phyloP scores from a whole-genome alignment of 2,329 filamentous ascomycete genomes.

The Didymosphaeria variabile region DNA sequence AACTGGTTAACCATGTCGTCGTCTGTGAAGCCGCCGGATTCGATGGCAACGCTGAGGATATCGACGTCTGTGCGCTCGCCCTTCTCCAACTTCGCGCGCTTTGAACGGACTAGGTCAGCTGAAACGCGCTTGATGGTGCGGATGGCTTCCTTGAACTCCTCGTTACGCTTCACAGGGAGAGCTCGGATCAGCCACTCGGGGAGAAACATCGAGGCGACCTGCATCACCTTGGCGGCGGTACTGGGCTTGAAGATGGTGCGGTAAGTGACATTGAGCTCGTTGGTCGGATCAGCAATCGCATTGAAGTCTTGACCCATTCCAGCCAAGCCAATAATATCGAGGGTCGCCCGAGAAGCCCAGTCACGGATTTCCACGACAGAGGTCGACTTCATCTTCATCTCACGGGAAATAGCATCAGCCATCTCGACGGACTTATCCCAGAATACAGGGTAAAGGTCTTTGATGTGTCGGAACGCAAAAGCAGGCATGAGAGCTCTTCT shows the following conservation, averaged over 20 bases:
- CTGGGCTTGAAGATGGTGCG: slow-evolving; percentile 59
- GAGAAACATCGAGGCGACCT: slow-evolving; percentile 69
- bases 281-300: slow-evolving; percentile 59
- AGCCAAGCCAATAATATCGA: slow-evolving; percentile 67
- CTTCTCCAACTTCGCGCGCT: slow-evolving; percentile 66
- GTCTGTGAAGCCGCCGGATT: slow-evolving; percentile 78
- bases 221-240: slow-evolving; percentile 63
- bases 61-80: slow-evolving; percentile 65
- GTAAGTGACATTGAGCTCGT: slow-evolving; percentile 63
- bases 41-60: slow-evolving; percentile 82
- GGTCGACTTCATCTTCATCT: slow-evolving; percentile 33
- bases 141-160: slow-evolving; percentile 48
- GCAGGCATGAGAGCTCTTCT: slow-evolving; percentile 59
- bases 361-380: slow-evolving; percentile 55
- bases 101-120: slow-evolving; percentile 73
- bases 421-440: slow-evolving; percentile 59
- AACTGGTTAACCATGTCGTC: slow-evolving; percentile 86
- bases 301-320: slow-evolving; percentile 67
- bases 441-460: slow-evolving; percentile 60
- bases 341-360: slow-evolving; percentile 61
- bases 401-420: slow-evolving; percentile 43
- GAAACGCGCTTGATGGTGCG: slow-evolving; percentile 66
- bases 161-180: slow-evolving; percentile 76
- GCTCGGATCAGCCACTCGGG: slow-evolving; percentile 67
- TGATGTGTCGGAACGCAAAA: slow-evolving; percentile 61